phyloP scores from a whole-genome alignment of 2,329 filamentous ascomycete species.

The Macrophomina pseudophaseolina region DNA sequence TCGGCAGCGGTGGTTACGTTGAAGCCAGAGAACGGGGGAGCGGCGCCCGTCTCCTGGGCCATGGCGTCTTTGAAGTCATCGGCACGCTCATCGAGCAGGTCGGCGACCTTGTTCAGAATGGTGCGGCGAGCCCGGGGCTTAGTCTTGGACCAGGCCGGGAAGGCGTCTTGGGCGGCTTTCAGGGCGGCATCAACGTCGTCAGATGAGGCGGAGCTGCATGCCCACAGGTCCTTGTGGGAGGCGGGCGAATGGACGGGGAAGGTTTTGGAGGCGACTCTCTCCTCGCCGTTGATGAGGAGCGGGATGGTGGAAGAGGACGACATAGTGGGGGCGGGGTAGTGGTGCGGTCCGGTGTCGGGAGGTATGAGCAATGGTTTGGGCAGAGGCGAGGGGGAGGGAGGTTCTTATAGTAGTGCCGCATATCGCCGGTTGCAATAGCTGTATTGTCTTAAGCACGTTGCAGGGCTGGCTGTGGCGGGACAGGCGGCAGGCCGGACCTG shows the following conservation, averaged over 20 bases:
- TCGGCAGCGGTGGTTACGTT: slow-evolving; percentile 48
- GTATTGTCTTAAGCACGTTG: slow-evolving; percentile 3
- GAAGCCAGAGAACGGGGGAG: slow-evolving; percentile 46
- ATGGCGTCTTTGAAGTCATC: slow-evolving; percentile 68
- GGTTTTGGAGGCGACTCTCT: slow-evolving; percentile 53
- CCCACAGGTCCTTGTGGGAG: slow-evolving; percentile 58
- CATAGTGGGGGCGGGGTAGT: slow-evolving; percentile 6
- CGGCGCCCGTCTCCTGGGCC: slow-evolving; percentile 62
- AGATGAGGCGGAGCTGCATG: slow-evolving; percentile 62
- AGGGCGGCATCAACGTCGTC: slow-evolving; percentile 62
- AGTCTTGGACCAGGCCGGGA: slow-evolving; percentile 70
- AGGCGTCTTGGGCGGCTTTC: slow-evolving; percentile 68
- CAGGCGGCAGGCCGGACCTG: no score
- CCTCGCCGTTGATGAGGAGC: slow-evolving; percentile 56
- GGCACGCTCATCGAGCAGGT: slow-evolving; percentile 63
- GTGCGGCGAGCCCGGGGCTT: slow-evolving; percentile 67
- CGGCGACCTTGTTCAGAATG: slow-evolving; percentile 72
- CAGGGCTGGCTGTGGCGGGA: neutral
- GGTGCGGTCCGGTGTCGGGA: neutral
- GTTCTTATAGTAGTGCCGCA: neutral
- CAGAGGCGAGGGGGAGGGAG: neutral
- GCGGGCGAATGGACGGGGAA: slow-evolving; percentile 64
- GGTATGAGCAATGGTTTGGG: neutral
- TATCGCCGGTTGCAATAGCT: neutral
- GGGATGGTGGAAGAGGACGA: slow-evolving; percentile 43